Base-by-base conservation (phyloP, 2,329 filamentous ascomycete species). In the Aureobasidium lini region DNA sequence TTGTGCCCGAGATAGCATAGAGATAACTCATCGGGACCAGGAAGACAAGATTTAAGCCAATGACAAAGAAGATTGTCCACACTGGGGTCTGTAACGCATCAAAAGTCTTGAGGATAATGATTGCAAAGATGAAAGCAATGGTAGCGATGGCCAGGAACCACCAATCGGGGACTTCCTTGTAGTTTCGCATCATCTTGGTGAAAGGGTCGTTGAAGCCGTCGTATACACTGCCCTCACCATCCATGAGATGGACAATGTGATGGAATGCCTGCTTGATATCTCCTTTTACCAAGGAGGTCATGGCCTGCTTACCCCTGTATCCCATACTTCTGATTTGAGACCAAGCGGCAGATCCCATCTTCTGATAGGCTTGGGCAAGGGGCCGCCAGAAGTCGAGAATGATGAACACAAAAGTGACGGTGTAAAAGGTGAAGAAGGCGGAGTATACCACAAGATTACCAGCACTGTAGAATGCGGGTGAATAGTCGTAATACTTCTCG, bases 11-110 rank as follows among this genome's bases (percentile, higher is more conserved):
- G 65, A 95, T 90, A 15, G 90, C 90, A 88, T 94, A 94, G 67
- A 95, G 88, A 69, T 95, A 95, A 62, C 90, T 90, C 64, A 93
- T 93, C 8, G 90, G 90, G 61, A 95, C 89, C 76, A 95, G 95
- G 62, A 95, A 86, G 54, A 93, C 72, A 23, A 86, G 84, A 62
- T 89, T 90, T 57, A 95, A 90, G 32, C 78, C 82, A 1, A 95
- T 79, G 1, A 90, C 88, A 7, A 95, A 80, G n/a, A 95, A 77
- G 3, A 95, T 78, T 4, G 90, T 90, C 67, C 94, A 94, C 87
- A 90, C 95, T 0, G 90, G 90, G 4, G 68, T 61, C 52, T 68
- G 46, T 0, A 53, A 16, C 53, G 64, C 67, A 23, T 66, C 39
- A 48, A 62, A 69, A 13, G 65, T 60, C 54, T 67, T 64, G 6